phyloP scores from a whole-genome alignment of 768 basidiomycete species.

The Leccinellum luteum region DNA sequence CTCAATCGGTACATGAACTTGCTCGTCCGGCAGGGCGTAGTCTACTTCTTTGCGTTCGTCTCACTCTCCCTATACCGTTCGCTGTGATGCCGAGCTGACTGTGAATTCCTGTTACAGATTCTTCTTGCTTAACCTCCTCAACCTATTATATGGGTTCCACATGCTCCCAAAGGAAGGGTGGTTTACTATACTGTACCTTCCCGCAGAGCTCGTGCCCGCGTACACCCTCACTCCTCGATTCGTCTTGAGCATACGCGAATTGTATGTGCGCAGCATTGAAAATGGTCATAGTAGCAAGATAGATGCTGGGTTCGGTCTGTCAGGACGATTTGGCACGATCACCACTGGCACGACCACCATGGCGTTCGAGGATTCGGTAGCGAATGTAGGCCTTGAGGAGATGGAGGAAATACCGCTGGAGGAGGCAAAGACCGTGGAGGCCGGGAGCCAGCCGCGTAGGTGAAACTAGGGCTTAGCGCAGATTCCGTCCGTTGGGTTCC shows the following conservation, averaged over 20 bases:
- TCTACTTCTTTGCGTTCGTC: not conserved
- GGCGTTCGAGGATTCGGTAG: not conserved
- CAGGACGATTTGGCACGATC: not conserved
- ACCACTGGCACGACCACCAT: not conserved
- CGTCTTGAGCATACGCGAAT: not conserved
- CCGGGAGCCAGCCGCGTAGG: too few species aligned
- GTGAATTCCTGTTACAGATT: not conserved
- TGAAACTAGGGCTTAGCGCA: too few species aligned
- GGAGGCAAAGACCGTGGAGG: not conserved
- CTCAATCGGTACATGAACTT: not conserved
- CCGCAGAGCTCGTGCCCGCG: not conserved
- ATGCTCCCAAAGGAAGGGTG: not conserved
- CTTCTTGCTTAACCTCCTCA: not conserved
- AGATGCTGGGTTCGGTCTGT: not conserved
- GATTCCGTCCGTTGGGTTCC: too few species aligned
- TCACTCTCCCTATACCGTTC: not conserved
- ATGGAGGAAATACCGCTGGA: not conserved
- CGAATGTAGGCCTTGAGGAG: not conserved
- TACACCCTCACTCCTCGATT: not conserved
- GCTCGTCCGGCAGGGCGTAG: not conserved
- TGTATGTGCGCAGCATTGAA: not conserved
- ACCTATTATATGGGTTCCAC: not conserved
- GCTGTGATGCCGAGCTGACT: not conserved
- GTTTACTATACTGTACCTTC: not conserved
- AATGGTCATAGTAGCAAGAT: conserved; percentile 4